Conservation (phyloP, 208 protist genomes). For the Wallacemonas sp. region DNA sequence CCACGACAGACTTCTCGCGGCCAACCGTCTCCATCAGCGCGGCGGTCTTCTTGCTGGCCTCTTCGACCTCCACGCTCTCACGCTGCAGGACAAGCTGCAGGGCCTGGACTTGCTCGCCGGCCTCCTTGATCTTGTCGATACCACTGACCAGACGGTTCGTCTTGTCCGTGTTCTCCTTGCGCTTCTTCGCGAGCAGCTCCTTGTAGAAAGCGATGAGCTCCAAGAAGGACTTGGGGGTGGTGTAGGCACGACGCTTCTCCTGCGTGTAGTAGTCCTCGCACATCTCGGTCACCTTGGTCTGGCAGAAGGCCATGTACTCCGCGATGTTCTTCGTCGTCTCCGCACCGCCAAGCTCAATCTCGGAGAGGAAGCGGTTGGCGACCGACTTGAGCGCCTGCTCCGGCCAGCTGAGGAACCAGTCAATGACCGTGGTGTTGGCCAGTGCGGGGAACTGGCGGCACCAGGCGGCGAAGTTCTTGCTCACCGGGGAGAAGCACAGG, state of each 20-base stretch:
- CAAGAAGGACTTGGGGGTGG: conserved; percentile 99
- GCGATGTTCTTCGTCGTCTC: conserved; percentile 89
- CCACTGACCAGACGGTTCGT: conserved; percentile 93
- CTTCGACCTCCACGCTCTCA: conserved; percentile 94
- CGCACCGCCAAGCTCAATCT: conserved; percentile 90
- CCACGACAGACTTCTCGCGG: conserved; percentile 95
- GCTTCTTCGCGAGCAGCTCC: conserved; percentile 92
- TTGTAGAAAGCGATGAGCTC: conserved; percentile 99
- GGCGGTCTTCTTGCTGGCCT: conserved; percentile 94
- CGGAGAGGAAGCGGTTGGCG: conserved; percentile 92
- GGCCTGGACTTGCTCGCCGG: conserved; percentile 89
- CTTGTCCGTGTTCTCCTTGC: conserved; percentile 88
- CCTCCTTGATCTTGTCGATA: conserved; percentile 94
- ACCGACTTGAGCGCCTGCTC: conserved; percentile 97
- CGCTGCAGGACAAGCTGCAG: conserved; percentile 89
- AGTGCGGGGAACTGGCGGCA: conserved; percentile 98
- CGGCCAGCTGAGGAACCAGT: conserved; percentile 99
- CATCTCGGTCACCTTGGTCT: conserved; percentile 94
- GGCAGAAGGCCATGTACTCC: conserved; percentile 96
- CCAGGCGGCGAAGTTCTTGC: conserved; percentile 97
- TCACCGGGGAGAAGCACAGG: conserved; percentile 98
- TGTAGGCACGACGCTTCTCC: conserved; percentile 98
- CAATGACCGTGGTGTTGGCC: conserved; percentile 97
- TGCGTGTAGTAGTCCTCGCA: conserved; percentile 93
- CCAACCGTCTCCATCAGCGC: conserved; percentile 95